Conservation (phyloP, 1,284 basidiomycete species). For the Ganoderma sp. region DNA sequence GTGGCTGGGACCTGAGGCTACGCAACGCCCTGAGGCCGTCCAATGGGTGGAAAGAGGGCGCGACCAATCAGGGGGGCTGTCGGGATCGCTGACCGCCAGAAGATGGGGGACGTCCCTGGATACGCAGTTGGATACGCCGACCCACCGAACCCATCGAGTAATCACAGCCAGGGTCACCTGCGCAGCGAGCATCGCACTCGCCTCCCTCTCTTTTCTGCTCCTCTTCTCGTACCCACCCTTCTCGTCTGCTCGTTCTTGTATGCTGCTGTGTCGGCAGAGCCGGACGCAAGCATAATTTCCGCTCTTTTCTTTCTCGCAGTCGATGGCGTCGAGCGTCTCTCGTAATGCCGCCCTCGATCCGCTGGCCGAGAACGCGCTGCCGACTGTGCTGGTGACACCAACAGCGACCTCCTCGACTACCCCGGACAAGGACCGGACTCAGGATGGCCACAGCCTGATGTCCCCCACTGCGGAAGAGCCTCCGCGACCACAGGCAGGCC, state of each 20-base stretch:
- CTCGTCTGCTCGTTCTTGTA: conserved; percentile 25
- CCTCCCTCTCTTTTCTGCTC: conserved; percentile 13
- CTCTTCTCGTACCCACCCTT: conserved; percentile 14
- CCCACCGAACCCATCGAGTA: background rate
- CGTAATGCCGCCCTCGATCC: conserved; percentile 24
- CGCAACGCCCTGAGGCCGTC: conserved; percentile 15
- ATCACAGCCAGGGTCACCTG: conserved; percentile 8
- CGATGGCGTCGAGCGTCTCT: conserved; percentile 33
- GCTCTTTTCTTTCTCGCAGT: conserved; percentile 25
- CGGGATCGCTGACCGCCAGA: conserved; percentile 4
- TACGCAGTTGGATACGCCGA: conserved; percentile 15
- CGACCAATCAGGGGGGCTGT: conserved; percentile 14
- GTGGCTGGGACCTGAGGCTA: conserved; percentile 7
- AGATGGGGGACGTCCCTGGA: conserved; percentile 12
- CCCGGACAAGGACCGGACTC: conserved; percentile 6
- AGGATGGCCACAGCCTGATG: conserved; percentile 6
- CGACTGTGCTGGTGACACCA: conserved; percentile 32
- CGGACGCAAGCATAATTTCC: conserved; percentile 44
- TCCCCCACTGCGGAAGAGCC: conserved; percentile 22
- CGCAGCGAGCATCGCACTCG: background rate
- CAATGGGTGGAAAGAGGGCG: background rate
- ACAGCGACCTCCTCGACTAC: conserved; percentile 27
- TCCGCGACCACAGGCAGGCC: conserved; percentile 57
- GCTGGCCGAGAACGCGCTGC: conserved; percentile 34
- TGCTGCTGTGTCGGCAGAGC: conserved; percentile 40